Evolutionary conservation across 2,329 filamentous ascomycete species (phyloP), one percentile per base, ranked within the genome.

Genomic region (Fusarium staphyleae): DNA sequence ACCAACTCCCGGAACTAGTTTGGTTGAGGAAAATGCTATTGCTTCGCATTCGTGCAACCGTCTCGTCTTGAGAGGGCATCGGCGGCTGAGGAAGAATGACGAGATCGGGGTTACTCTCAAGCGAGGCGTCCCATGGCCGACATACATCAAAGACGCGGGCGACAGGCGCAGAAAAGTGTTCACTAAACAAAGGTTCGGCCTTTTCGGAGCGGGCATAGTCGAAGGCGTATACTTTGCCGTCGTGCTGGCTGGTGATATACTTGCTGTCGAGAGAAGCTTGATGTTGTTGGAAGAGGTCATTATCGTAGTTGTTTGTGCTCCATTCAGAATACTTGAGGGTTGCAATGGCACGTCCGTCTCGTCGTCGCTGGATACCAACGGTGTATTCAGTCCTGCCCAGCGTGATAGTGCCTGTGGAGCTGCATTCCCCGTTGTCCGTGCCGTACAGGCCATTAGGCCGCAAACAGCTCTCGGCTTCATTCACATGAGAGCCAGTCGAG

Each of bases 251-350:
- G 62, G 93, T 93, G 43, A 98, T 88, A 74, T 98, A 97, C 56
- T 89, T 89, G 63, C 90, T 87, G 71, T 98, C 93, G 70, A 93
- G 87, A 1, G 92, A 91, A 10, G 80, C 76, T 12, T 83, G 83
- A 68, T 98, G 95, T 69, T 98, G 91, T 42, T 84, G 84, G 66
- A 91, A 87, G 6, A 99, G 84, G 70, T 99, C 95, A 59, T 85
- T 85, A 72, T 99, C 93, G 55, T 87, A 90, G 53, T 89, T 96
- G 73, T 99, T 99, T 12, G 93, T 90, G 1, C 87, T 87, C 95
- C 95, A 99, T 72, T 99, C 95, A 10, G 91, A 89, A 70, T 96
- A 99, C 62, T 87, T 93, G 63, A 99, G 84, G 0, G 91, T 96
- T 67, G 92, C 96, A 57, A 99, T 88, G 7, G 86, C 84, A 53